Evolutionary conservation across 352 stramenopile species (phyloP), one percentile per base, ranked within the genome.

Genomic region (Phytophthora foliorum): DNA sequence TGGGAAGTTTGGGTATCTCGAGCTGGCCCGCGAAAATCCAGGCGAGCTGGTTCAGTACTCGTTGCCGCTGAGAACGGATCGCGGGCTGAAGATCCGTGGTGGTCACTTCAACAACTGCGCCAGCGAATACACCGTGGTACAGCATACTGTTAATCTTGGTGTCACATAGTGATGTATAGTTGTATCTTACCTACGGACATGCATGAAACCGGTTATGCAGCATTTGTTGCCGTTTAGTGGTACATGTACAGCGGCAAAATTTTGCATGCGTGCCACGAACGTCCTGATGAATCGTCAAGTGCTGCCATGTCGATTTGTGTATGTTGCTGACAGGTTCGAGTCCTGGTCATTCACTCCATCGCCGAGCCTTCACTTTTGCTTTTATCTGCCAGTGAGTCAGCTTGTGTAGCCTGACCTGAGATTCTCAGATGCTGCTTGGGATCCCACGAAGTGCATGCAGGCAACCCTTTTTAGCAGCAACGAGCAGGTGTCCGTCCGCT

Each of bases 1-100:
- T 21, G 38, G 11, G 45, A 71, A 71, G 36, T 67, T 71, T 66
- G 63, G 63, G 63, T 56, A 71, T 58, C 31, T 10, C 29, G 29
- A 32, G 52, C 50, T 39, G 38, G 32, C 36, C 42, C 46, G 41
- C 44, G 63, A 72, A 72, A 72, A 72, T 72, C 63, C 63, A 72
- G 56, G 34, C 9, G 16, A 36, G 24, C 9, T 38, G 52, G 44
- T 64, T 57, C 53, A 64, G 61, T 48, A 25, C 24, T 24, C 22
- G 27, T 44, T 69, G 52, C 53, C 63, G 63, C 54, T 70, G 27
- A 42, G 46, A 57, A 60, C 34, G 53, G 25, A 29, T 29, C 48
- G 45, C 22, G 31, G 24, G 22, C 29, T 39, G 36, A 17, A 9
- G 29, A 1, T 29, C 25, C 25, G 25, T n/a, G n/a, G n/a, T n/a